Evolutionary conservation across 257 asterid genomes (phyloP), one percentile per base, ranked within the genome.

Genomic region (Linderniella brevidens): DNA sequence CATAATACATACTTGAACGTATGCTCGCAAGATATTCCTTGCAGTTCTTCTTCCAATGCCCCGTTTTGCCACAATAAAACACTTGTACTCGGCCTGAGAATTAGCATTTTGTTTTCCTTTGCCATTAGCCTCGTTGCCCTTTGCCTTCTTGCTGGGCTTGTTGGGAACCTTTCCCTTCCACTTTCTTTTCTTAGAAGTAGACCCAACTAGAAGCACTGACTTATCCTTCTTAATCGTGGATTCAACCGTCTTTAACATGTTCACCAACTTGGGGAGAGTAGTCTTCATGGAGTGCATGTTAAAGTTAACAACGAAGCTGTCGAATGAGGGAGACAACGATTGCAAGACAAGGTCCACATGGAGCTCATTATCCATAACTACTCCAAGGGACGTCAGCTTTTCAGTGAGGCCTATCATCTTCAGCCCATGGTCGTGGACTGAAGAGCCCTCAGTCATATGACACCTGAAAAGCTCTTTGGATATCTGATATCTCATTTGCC

Each of bases 121-220:
- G 14, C 43, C 12, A 1, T 39, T 39, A n/a, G 13, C 14, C 14
- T 39, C 14, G 4, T 11, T 39, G 12, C 43, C 43, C 6, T 25
- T 25, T 6, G 6, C 32, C 32, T 25, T 25, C 32, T 25, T 25
- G 32, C 6, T 25, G 32, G 32, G 4, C 14, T 39, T 39, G 14
- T 3, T 3, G 43, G 5, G 14, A 39, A 11, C 12, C 14, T 39
- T 39, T 9, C 43, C 14, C 43, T 39, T 39, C 43, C 43, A 9
- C 14, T 39, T 39, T n/a, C 43, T n/a, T n/a, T 39, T 39, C 43
- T 39, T 39, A 39, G 43, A 39, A 39, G 43, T 39, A 9, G 43
- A 39, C 4, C 14, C 43, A 39, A 39, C 43, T 1, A 39, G 43
- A n/a, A 39, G 43, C 12, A 39, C 43, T 9, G 14, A 9, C 14